These are phyloP conservation scores for Umbelopsis sp. DNA, from an alignment of 192 early-diverging fungal species.

Conservation along the genomic window DNA sequence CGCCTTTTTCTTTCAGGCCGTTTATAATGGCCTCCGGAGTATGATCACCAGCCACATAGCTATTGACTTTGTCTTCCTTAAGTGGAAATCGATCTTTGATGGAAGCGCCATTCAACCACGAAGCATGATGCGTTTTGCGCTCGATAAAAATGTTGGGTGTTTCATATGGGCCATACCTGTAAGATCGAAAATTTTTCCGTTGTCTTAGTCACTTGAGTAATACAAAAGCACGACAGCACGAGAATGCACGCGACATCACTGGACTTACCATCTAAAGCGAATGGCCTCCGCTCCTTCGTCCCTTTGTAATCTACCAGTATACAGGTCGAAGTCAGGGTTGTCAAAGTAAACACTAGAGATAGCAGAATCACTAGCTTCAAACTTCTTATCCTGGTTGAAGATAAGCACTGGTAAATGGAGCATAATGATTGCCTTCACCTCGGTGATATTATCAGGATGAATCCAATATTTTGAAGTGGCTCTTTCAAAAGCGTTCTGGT, in stretches of 20 bases:
- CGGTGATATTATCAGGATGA: slow-evolving; percentile 93
- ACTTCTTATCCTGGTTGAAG: slow-evolving; percentile 59
- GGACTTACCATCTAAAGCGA: slow-evolving; percentile 91
- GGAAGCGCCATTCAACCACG: slow-evolving; percentile 51
- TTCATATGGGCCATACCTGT: slow-evolving; percentile 38
- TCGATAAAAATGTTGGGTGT: slow-evolving; percentile 40
- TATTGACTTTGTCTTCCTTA: slow-evolving; percentile 92
- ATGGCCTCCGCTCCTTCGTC: slow-evolving; percentile 90
- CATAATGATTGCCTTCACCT: slow-evolving; percentile 91
- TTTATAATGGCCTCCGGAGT: slow-evolving; percentile 73
- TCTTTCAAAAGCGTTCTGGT: slow-evolving; percentile 69
- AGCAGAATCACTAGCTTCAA: slow-evolving; percentile 83
- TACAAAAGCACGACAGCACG: background rate
- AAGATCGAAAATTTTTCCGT: background rate
- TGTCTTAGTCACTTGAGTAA: background rate
- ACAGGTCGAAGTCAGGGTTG: slow-evolving; percentile 90
- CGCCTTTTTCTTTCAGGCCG: slow-evolving; percentile 74
- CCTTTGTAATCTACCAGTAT: slow-evolving; percentile 85
- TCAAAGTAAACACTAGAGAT: slow-evolving; percentile 95
- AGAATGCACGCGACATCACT: background rate
- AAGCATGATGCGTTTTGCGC: slow-evolving; percentile 54
- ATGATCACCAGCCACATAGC: slow-evolving; percentile 76
- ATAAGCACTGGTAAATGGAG: slow-evolving; percentile 91
- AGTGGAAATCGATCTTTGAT: slow-evolving; percentile 94
- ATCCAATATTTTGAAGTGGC: slow-evolving; percentile 96